Conservation (phyloP, 2,329 filamentous ascomycete genomes). For the Myotisia sp. region DNA sequence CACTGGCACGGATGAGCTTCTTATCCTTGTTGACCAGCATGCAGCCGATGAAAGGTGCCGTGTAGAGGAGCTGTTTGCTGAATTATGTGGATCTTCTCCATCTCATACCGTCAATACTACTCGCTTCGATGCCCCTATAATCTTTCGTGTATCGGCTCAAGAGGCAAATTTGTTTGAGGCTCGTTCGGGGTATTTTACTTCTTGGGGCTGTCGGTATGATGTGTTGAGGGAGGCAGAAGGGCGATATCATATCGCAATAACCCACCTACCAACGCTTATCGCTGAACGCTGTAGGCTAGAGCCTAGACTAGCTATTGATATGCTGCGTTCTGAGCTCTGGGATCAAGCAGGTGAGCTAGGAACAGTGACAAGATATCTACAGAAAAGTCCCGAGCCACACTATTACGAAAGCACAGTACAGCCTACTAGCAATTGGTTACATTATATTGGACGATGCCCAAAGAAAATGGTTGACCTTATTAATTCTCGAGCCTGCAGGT, state of each 20-base stretch:
- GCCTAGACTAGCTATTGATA: slow-evolving; percentile 54
- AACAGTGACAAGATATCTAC: not conserved
- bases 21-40: slow-evolving; percentile 83
- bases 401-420: not conserved
- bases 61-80: slow-evolving; percentile 56
- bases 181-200: slow-evolving; percentile 43
- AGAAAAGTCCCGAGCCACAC: not conserved
- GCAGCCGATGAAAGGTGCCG: slow-evolving; percentile 81
- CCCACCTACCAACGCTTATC: slow-evolving; percentile 55
- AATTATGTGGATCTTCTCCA: slow-evolving; percentile 33
- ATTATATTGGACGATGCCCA: slow-evolving; percentile 55
- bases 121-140: slow-evolving; percentile 38
- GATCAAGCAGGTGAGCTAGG: slow-evolving; percentile 36
- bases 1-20: slow-evolving; percentile 20
- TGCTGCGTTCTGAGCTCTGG: slow-evolving; percentile 66
- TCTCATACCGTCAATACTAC: slow-evolving; percentile 15
- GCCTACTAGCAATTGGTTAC: slow-evolving; percentile 43
- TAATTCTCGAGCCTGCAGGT: slow-evolving; percentile 36
- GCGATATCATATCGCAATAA: slow-evolving; percentile 32
- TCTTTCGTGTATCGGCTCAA: slow-evolving; percentile 48
- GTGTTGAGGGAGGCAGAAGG: slow-evolving; percentile 6
- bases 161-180: slow-evolving; percentile 48
- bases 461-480: slow-evolving; percentile 54
- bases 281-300: slow-evolving; percentile 60
- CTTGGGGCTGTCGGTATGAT: slow-evolving; percentile 66